Base-by-base conservation (phyloP, 192 early-diverging fungal species). In the Backusella parvicylindrica region DNA sequence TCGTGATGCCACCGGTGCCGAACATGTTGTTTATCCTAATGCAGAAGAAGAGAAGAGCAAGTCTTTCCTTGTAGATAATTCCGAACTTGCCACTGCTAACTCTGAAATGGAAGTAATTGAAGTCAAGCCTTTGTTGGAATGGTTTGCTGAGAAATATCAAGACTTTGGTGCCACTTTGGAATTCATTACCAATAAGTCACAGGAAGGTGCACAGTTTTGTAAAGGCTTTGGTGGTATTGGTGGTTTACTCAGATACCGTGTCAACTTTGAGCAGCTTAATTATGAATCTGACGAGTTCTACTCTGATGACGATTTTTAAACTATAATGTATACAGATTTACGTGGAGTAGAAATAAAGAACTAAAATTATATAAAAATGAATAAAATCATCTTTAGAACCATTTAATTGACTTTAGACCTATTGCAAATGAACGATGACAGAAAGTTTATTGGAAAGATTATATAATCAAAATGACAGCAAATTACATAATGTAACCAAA, bases 191-290 rank as follows among this genome's bases (percentile, higher is more conserved):
- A 96, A 99, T 88, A 86, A 91, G 76, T 97, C 97, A 38, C 94
- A 93, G 74, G 97, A 98, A 84, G 97, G 97, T 53, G 92, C 95
- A 37, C 96, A 98, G 85, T 99, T 98, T 86, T 95, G 98, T 72
- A 95, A 93, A 79, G 98, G 98, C 28, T 99, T 99, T 84, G 98
- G 98, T 85, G 98, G 98, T 49, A 98, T 99, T 77, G 98, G 77
- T 66, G 77, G 77, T 50, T 38, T 79, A 35, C 66, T 79, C n/a
- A 71, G 98, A 80, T 99, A 98, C 90, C 96, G 99, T 89, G 91
- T 97, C 68, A 89, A 93, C 78, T 88, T 95, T 71, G 81, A 90
- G 18, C 86, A 89, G 80, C 83, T 93, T 38, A 87, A 74, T 43
- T 87, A 86, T 38, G 89, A 90, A 68, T 89, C 86, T 63, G 85